These are phyloP conservation scores for Antitrichia curtipendula DNA, from an alignment of 225 moss, liverwort and hornwort genomes.

Conservation along the genomic window DNA sequence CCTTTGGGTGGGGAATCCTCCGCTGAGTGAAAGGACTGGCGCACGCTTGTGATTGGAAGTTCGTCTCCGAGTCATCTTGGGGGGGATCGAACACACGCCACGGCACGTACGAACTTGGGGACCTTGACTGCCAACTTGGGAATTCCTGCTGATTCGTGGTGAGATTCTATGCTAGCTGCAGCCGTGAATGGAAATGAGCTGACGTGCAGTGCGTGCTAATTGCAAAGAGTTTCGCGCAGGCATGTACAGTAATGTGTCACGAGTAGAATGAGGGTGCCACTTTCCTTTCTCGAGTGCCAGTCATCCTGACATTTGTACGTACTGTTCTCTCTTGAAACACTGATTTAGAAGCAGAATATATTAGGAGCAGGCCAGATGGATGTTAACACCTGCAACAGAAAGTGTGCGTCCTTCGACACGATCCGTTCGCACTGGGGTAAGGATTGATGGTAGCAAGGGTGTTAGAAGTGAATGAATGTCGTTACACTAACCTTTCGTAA, in stretches of 20 bases:
- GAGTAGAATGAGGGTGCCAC: neutral
- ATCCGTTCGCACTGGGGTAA: neutral
- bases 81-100: neutral
- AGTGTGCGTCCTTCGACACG: neutral
- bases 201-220: neutral
- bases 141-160: neutral
- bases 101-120: neutral
- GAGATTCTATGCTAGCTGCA: neutral
- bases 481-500: neutral
- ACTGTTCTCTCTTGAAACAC: neutral
- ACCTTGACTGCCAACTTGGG: neutral
- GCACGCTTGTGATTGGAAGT: neutral
- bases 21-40: neutral
- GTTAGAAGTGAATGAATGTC: neutral
- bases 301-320: neutral
- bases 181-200: neutral
- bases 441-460: neutral
- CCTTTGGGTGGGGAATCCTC: fast-evolving
- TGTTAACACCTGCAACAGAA: neutral
- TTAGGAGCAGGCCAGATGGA: neutral
- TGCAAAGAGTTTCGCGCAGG: neutral
- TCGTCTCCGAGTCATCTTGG: neutral
- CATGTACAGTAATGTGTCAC: neutral
- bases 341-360: neutral
- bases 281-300: neutral